Base-by-base conservation (phyloP, 768 basidiomycete species). In the Lactifluus subvellereus region DNA sequence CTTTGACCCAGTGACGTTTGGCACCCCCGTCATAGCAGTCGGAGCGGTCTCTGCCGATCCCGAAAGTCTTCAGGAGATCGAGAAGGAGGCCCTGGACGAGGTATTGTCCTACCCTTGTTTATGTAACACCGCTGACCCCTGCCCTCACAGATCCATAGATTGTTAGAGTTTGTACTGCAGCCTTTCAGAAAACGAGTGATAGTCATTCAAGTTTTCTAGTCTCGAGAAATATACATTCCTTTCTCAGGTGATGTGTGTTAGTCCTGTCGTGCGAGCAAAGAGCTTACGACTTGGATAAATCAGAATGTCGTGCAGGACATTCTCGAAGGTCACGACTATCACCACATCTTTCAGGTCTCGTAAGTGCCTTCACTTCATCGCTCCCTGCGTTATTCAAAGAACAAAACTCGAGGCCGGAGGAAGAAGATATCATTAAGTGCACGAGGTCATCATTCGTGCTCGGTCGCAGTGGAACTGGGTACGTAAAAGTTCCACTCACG, bases 391-490 rank as follows among this genome's bases (percentile, higher is more conserved):
- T 4, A 5, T 51, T 11, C 43, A 54, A 27, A 53, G 7, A 56
- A 22, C 27, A 13, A 43, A 22, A n/a, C 50, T 30, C 5, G 20
- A 68, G 67, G 0, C n/a, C 13, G 6, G 58, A 66, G 9, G 67
- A 68, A 20, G 54, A 60, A n/a, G 47, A 62, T 33, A 52, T 68
- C 6, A 33, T 66, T 3, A 65, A 66, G 48, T 59, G 42, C 38
- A 53, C 55, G 7, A 50, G 45, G 30, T 68, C 67, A 5, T 58
- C 63, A 10, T 66, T 61, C 32, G 65, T 68, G 11, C 54, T 68
- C 2, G 71, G 88, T 0, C 76, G 88, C 22, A 88, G 87, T 68
- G 88, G 88, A 3, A 89, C 88, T 0, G 88, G 88, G 88, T 87
- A 67, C 13, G 78, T 59, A 27, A 10, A 6, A 1, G 13, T 47